Percentiles rank a stretch among this genome's conserved stretches.
These are phyloP conservation scores for Podosphaera fusca DNA, from an alignment of 2,329 filamentous ascomycete species.

Conservation along the genomic window DNA sequence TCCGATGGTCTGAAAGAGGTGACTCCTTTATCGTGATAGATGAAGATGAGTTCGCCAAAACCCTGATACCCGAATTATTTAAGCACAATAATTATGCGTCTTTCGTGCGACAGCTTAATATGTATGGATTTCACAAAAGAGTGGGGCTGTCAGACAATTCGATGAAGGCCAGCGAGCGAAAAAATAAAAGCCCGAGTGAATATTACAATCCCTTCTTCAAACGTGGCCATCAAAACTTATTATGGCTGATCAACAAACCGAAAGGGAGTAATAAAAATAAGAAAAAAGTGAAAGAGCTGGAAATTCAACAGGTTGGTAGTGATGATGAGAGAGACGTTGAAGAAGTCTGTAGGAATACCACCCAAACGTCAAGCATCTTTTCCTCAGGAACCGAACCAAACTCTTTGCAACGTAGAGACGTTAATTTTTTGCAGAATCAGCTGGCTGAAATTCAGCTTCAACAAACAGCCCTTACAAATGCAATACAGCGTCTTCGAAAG, in stretches of 20 bases:
- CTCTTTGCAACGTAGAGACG: constrained; percentile 43
- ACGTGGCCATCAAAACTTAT: constrained; percentile 69
- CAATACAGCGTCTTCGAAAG: constrained; percentile 56
- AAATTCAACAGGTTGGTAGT: constrained; percentile 45
- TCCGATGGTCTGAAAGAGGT: constrained; percentile 90
- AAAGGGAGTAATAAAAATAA: constrained; percentile 44
- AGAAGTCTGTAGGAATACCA: constrained; percentile 18
- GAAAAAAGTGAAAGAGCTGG: constrained; percentile 31
- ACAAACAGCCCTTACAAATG: constrained; percentile 63
- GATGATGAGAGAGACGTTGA: constrained; percentile 31
- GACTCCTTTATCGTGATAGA: constrained; percentile 93
- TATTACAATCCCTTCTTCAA: constrained; percentile 96
- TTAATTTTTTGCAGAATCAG: constrained; percentile 56
- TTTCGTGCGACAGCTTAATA: constrained; percentile 75
- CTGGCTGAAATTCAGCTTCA: constrained; percentile 63
- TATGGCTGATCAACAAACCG: constrained; percentile 93
- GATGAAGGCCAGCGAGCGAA: constrained; percentile 89
- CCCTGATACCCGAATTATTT: constrained; percentile 50
- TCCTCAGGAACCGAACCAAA: constrained; percentile 18
- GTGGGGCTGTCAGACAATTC: constrained; percentile 88
- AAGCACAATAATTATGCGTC: constrained; percentile 64
- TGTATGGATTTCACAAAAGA: constrained; percentile 65
- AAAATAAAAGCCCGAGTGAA: constrained; percentile 94
- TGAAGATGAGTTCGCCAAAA: constrained; percentile 70
- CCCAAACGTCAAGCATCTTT: constrained; percentile 21